These are phyloP conservation scores for Sanghuangporus weigelae DNA, from an alignment of 1,284 basidiomycete genomes.

Conservation along the genomic window DNA sequence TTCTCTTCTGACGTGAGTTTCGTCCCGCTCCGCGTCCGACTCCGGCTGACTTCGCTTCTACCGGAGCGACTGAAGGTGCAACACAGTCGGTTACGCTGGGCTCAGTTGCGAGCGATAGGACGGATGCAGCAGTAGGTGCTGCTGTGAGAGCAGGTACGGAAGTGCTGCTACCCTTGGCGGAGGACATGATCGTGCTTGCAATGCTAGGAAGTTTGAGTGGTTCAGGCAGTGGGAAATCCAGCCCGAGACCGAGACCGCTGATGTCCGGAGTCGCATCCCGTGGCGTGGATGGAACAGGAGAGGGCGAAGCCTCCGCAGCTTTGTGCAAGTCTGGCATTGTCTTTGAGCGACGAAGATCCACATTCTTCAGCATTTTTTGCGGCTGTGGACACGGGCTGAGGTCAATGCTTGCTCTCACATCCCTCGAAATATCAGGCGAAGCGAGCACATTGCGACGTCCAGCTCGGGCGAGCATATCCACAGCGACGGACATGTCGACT, in stretches of 20 bases:
- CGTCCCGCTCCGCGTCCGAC: background rate
- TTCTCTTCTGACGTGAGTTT: constrained; percentile 11
- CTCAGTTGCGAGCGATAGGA: constrained; percentile 4
- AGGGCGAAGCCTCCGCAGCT: background rate
- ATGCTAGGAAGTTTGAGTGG: constrained; percentile 16
- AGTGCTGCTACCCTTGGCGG: constrained; percentile 1
- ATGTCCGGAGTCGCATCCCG: constrained; percentile 9
- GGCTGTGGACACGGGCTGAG: constrained; percentile 3
- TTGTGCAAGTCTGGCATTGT: constrained; percentile 17
- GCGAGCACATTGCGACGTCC: background rate
- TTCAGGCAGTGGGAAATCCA: constrained; percentile 16
- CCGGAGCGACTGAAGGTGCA: background rate
- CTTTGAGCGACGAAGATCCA: constrained; percentile 13
- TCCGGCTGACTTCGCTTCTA: background rate
- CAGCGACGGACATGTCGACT: constrained; percentile 8
- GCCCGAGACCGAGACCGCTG: constrained; percentile 15
- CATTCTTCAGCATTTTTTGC: background rate
- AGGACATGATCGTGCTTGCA: constrained; percentile 11
- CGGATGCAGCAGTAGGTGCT: constrained; percentile 12
- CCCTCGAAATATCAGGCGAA: background rate
- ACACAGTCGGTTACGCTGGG: background rate
- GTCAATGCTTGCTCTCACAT: constrained; percentile 7
- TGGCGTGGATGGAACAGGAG: background rate
- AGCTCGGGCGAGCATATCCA: constrained; percentile 12
- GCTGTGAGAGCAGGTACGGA: constrained; percentile 14